Base-by-base conservation (phyloP, 352 stramenopile genomes). In the Pythium myriotylum region DNA sequence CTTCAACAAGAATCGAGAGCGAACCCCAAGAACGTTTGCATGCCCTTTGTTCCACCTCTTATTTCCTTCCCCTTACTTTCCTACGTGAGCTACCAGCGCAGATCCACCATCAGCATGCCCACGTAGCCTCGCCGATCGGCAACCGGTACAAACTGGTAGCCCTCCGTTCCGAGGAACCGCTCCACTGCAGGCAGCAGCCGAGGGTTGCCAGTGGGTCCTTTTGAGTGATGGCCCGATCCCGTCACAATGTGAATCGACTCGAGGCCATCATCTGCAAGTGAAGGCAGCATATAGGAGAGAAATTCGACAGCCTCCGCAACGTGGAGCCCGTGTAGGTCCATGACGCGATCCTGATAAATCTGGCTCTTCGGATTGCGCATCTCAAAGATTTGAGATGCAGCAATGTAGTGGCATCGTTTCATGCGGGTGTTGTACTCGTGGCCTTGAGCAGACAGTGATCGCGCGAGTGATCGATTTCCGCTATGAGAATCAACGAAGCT, bases 391-490 rank as follows among this genome's bases (percentile, higher is more conserved):
- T 82, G 72, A 16, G 77, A 78, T 26, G 86, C 86, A 3, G 86
- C 86, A 12, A 81, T 43, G 59, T 87, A 93, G 68, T 95, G 86
- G 50, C 72, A 82, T 16, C 85, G 72, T 66, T 95, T 95, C 86
- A 95, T 95, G 68, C 92, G 85, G 23, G 59, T 72, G 45, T 92
- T 95, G 72, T 86, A 88, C 29, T 89, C 76, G 63, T 93, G 86
- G 20, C 86, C 86, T 68, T 93, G 80, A 16, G 72, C 79, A 13
- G 86, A 95, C 50, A 95, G 54, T 22, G 70, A 74, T 59, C 86
- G 88, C 22, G 86, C 86, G 46, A 92, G 69, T 22, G 77, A 75
- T 59, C 84, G 84, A 62, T 93, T 93, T 9, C 79, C 79, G 76
- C 81, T 92, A 17, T 26, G 42, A 60, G 3, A 37, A 42, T 33